Conservation (phyloP, 768 basidiomycete genomes). For the Rhizopogon vesiculosus region DNA sequence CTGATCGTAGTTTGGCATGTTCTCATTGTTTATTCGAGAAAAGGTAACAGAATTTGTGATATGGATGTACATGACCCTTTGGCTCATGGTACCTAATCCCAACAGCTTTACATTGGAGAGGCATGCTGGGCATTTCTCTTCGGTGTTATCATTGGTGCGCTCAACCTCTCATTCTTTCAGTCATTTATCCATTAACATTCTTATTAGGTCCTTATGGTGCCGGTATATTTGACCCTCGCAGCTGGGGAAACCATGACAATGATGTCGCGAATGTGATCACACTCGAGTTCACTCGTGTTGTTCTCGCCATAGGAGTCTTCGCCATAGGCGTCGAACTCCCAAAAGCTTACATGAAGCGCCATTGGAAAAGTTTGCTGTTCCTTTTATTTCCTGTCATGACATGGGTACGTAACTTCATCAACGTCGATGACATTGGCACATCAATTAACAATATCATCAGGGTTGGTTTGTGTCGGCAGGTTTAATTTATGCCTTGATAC, state of each 20-base stretch:
- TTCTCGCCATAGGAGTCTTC: slow-evolving; percentile 95
- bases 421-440: slow-evolving; percentile 2
- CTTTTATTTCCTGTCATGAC: slow-evolving; percentile 81
- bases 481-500: slow-evolving; percentile 89
- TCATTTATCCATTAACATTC: slow-evolving; percentile 4
- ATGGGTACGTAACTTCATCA: slow-evolving; percentile 52
- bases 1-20: slow-evolving; percentile 81
- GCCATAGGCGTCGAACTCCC: slow-evolving; percentile 98
- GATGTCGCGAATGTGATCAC: slow-evolving; percentile 69
- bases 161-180: background rate
- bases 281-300: slow-evolving; percentile 84
- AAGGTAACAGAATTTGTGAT: slow-evolving; percentile 39
- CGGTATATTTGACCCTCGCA: slow-evolving; percentile 75
- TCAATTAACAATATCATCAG: slow-evolving; percentile 28
- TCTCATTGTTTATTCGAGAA: slow-evolving; percentile 88
- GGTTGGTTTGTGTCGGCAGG: slow-evolving; percentile 94
- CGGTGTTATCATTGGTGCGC: slow-evolving; percentile 81
- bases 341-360: slow-evolving; percentile 89
- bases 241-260: slow-evolving; percentile 55
- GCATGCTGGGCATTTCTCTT: slow-evolving; percentile 94
- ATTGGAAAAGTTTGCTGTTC: slow-evolving; percentile 88
- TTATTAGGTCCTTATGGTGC: slow-evolving; percentile 74
- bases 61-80: background rate
- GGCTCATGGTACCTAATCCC: slow-evolving; percentile 4
- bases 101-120: slow-evolving; percentile 87